Evolutionary conservation across 2,329 filamentous ascomycete species (phyloP).

Genomic region (Scytalidium sp.): DNA sequence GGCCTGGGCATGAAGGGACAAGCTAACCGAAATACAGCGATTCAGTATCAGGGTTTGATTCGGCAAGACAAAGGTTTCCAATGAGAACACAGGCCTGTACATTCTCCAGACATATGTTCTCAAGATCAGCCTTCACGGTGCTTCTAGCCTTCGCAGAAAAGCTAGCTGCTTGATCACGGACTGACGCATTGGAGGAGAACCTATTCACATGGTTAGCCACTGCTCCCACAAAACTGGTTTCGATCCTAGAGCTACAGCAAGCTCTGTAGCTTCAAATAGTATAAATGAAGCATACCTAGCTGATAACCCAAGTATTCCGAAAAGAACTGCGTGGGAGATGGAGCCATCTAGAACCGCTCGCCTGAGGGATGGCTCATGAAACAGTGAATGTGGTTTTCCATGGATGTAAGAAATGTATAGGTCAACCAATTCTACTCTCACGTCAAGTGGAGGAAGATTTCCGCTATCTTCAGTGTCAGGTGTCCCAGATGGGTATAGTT

Average conservation of each 20-base stretch:
- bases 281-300: neutral
- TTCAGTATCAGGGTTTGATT: conserved; percentile 27
- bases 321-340: conserved; percentile 13
- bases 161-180: conserved; percentile 9
- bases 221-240: neutral
- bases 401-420: conserved; percentile 23
- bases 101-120: conserved; percentile 30
- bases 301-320: neutral
- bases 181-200: conserved; percentile 15
- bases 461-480: neutral
- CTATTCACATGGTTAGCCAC: conserved; percentile 1
- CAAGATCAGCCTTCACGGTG: conserved; percentile 27
- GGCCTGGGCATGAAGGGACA: neutral
- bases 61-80: conserved; percentile 28
- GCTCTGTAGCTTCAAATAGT: neutral
- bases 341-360: conserved; percentile 12
- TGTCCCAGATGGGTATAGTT: neutral
- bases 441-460: neutral
- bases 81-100: conserved; percentile 32
- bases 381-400: conserved; percentile 23
- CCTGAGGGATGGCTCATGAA: conserved; percentile 22
- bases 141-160: conserved; percentile 17
- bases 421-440: conserved; percentile 11
- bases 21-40: conserved; percentile 30
- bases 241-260: neutral